Conservation (phyloP, 2,329 filamentous ascomycete species). For the Geosmithia flava region DNA sequence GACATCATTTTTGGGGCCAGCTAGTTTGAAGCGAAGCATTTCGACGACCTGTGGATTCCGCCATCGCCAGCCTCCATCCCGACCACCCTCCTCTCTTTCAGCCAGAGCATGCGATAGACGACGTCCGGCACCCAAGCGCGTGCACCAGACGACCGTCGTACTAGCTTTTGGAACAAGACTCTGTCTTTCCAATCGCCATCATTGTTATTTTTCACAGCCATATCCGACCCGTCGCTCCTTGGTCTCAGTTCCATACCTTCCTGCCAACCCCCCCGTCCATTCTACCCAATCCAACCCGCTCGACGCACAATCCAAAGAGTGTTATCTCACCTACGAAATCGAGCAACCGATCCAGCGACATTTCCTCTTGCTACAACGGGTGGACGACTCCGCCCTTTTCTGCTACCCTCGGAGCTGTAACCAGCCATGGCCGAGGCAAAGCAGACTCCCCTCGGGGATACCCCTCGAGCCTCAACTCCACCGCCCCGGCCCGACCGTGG, state of each 20-base stretch:
- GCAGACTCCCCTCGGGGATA: conserved; percentile 15
- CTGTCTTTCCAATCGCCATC: neutral
- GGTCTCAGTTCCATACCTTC: conserved; percentile 2
- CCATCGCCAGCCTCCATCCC: neutral
- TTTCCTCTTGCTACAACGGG: neutral
- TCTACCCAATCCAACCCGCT: neutral
- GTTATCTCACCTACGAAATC: neutral
- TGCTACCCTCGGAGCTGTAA: conserved; percentile 13
- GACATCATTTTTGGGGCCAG: neutral
- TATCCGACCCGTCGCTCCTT: conserved; percentile 12
- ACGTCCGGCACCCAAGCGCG: neutral
- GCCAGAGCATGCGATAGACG: neutral
- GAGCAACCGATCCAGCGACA: neutral
- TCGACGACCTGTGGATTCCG: neutral
- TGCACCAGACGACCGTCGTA: neutral
- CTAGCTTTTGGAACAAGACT: neutral
- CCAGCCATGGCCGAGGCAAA: conserved; percentile 18
- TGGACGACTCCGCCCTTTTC: conserved; percentile 11
- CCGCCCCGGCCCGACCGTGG: conserved; percentile 30
- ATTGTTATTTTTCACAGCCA: conserved; percentile 10
- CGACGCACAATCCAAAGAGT: neutral
- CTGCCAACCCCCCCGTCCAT: neutral
- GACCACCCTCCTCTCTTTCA: neutral
- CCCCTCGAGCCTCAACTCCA: conserved; percentile 28
- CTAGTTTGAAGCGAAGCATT: neutral